Conservation (phyloP, 2,329 filamentous ascomycete species). For the Fusarium miscanthi region DNA sequence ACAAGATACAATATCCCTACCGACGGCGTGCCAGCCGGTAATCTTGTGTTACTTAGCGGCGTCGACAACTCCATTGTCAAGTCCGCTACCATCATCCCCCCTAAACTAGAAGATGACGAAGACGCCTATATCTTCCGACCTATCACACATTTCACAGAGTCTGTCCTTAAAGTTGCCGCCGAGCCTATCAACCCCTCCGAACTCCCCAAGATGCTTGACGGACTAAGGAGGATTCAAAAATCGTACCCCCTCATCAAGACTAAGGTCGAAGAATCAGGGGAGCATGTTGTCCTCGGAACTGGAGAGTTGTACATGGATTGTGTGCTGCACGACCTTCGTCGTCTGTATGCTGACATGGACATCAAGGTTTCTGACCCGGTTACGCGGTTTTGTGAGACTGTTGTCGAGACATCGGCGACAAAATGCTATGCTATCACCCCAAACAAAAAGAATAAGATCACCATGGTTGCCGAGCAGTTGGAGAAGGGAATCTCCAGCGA, state of each 20-base stretch:
- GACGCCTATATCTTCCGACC: slow-evolving; percentile 96
- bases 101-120: slow-evolving; percentile 84
- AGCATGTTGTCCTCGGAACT: slow-evolving; percentile 94
- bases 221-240: slow-evolving; percentile 96
- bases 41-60: slow-evolving; percentile 89
- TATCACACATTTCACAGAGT: slow-evolving; percentile 94
- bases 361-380: slow-evolving; percentile 98
- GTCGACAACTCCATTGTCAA: slow-evolving; percentile 99
- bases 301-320: slow-evolving; percentile 99
- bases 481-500: slow-evolving; percentile 95
- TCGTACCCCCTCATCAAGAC: slow-evolving; percentile 95
- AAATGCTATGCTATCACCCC: slow-evolving; percentile 98
- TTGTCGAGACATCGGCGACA: slow-evolving; percentile 95
- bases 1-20: slow-evolving; percentile 93
- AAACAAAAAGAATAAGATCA: slow-evolving; percentile 99
- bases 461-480: slow-evolving; percentile 96
- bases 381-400: slow-evolving; percentile 96
- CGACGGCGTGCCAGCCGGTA: slow-evolving; percentile 92
- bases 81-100: slow-evolving; percentile 88
- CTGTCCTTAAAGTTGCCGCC: slow-evolving; percentile 96
- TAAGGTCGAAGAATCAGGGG: slow-evolving; percentile 97
- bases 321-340: slow-evolving; percentile 91
- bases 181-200: slow-evolving; percentile 99
- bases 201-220: slow-evolving; percentile 98
- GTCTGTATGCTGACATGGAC: slow-evolving; percentile 98